Base-by-base conservation (phyloP, 2,329 filamentous ascomycete species). In the Thermoascus crustaceus region DNA sequence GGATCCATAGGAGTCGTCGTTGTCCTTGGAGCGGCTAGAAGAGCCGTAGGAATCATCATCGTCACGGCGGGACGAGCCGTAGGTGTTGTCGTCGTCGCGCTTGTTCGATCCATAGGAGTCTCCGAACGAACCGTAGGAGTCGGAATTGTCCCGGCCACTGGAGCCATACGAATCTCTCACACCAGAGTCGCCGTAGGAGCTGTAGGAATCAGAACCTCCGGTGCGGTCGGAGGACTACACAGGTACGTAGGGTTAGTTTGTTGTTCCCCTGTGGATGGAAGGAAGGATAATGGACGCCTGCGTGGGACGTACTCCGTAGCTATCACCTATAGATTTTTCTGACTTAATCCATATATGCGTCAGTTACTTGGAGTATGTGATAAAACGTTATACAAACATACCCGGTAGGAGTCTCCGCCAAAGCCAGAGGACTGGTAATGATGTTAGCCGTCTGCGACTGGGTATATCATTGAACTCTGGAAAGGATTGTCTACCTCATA, bases 91-190 rank as follows among this genome's bases (percentile, higher is more conserved):
- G 20, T 24, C 23, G 19, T 17, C n/a, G n/a, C n/a, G n/a, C n/a
- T n/a, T 22, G 31, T 11, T 33, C 10, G 19, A 23, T 18, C 31
- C 21, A 11, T 24, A 23, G 31, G 31, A 4, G n/a, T 33, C n/a
- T 5, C 40, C 39, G 30, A 39, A 41, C 11, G 34, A 30, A 10
- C 40, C 46, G 23, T 44, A 48, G 27, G 20, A 44, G 30, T 48
- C 42, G 26, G 44, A 23, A 21, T 34, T 24, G 9, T 30, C 34
- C 9, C 14, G 31, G 25, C 39, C 30, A 13, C 10, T 8, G 9
- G 39, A 38, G 18, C 35, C 23, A 19, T 30, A 35, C 13, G 25
- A 27, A 21, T 35, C 36, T n/a, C n/a, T n/a, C n/a, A n/a, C n/a
- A 23, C 40, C 40, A 7, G 40, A 41, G 7, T 35, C 39, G 22